Base-by-base conservation (phyloP, 2,329 filamentous ascomycete species). In the Xylariaceae sp. region DNA sequence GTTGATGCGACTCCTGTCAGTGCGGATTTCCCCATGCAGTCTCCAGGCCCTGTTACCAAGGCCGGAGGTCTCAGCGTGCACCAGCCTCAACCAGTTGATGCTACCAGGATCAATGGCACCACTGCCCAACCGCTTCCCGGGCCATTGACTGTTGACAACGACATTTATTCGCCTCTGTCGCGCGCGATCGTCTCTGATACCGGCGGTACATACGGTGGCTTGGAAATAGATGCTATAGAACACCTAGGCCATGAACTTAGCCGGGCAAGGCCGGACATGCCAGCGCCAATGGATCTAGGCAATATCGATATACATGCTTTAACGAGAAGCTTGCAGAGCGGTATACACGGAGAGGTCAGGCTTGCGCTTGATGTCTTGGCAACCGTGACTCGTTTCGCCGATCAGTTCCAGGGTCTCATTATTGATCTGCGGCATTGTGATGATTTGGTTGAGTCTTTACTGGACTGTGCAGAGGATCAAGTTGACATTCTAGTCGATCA, bases 391-490 rank as follows among this genome's bases (percentile, higher is more conserved):
- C 66, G 71, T 12, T 89, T 87, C 2, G 80, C 80, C 36, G 81
- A 86, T 47, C 71, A 74, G 14, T 75, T 80, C 5, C 77, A 86
- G 19, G 76, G 78, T n/a, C 75, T 91, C 15, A 82, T 84, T 39
- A 71, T 85, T 17, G 77, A 83, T 39, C 72, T 96, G 38, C 77
- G 83, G 49, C 81, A 82, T 47, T 95, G 89, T 63, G 91, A 96
- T 49, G 94, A 97, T 64, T 70, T 99, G 49, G 78, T 96, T 15
- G 94, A 97, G 52, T 86, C 87, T 0, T 71, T 99, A 45, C 75
- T 96, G 32, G 94, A 97, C 58, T 96, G 89, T 64, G 94, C 89
- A 1, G 90, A 96, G 67, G 87, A 91, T 11, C 90, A 96, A 65
- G 74, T 92, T 19, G 90, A 96, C 36, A 66, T 88, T 11, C 76